Base-by-base conservation (phyloP, 1,284 basidiomycete genomes). In the Papiliotrema fonsecae region DNA sequence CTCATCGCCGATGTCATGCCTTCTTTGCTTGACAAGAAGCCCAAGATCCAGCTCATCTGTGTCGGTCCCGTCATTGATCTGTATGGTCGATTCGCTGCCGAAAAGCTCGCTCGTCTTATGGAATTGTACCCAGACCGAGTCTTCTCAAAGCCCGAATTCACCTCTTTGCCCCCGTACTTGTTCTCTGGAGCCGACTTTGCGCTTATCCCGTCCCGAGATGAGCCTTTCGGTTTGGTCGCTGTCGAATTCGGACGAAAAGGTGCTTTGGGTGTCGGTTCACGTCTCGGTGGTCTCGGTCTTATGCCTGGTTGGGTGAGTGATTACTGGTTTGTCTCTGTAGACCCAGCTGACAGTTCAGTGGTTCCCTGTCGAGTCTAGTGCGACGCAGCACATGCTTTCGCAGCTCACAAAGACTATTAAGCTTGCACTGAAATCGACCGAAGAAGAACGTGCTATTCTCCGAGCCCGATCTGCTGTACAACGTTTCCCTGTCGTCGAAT, bases 221-320 rank as follows among this genome's bases (percentile, higher is more conserved):
- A 94, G 67, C 90, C 90, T 1, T 94, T 94, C 74, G 90, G 90
- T 77, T 77, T 93, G 43, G 90, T 93, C 40, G 90, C 90, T 49
- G 90, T 94, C 61, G 90, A 93, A 70, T 94, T 94, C 73, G 90
- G 90, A 73, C 79, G 90, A 61, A 93, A 93, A 75, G 90, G 90
- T 79, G 90, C 90, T 53, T 81, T 94, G 47, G 90, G 90, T 78
- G 90, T 94, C 57, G 90, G 90, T 62, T 83, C 85, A 76, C 86
- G 90, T 67, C 80, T 93, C 26, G 90, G 90, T 72, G 90, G 90
- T 79, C 80, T 94, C 39, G 90, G 90, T 76, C 77, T 94, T 58
- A 94, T 94, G 90, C 90, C 90, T 65, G 90, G 90, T 77, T 93
- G 90, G 90, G 87, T 89, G 71, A 64, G 85, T n/a, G n/a, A n/a